Evolutionary conservation across 352 stramenopile genomes (phyloP).

Genomic region (Phytopythium litorale): DNA sequence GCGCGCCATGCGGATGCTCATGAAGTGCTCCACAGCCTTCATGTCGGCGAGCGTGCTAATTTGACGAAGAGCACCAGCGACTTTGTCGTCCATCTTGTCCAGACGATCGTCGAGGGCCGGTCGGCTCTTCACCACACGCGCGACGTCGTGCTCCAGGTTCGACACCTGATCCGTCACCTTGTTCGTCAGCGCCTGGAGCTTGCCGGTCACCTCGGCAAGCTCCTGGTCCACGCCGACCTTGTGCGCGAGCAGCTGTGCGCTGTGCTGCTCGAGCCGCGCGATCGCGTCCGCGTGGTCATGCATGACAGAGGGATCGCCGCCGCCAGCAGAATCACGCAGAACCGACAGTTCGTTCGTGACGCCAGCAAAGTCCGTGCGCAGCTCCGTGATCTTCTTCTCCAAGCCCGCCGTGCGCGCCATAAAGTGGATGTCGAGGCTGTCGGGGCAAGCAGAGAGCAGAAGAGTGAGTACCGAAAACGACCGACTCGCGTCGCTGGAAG

Average conservation of each 20-base stretch:
- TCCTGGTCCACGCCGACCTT: conserved; percentile 65
- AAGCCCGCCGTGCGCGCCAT: conserved; percentile 40
- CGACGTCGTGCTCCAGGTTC: conserved; percentile 57
- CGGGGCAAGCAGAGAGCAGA: background rate
- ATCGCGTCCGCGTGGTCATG: conserved; percentile 52
- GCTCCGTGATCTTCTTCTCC: conserved; percentile 64
- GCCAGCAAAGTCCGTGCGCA: conserved; percentile 54
- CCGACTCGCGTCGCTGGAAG: background rate
- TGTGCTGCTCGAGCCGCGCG: conserved; percentile 68
- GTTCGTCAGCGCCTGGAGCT: conserved; percentile 48
- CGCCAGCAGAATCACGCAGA: conserved; percentile 40
- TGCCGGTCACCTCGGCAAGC: conserved; percentile 46
- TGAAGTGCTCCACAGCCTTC: conserved; percentile 59
- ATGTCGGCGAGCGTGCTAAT: conserved; percentile 49
- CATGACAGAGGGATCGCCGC: conserved; percentile 16
- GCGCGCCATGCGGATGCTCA: conserved; percentile 61
- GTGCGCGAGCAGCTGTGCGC: conserved; percentile 51
- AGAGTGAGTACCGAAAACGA: background rate
- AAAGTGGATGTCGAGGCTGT: conserved; percentile 61
- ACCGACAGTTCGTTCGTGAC: conserved; percentile 49
- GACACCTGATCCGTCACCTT: conserved; percentile 50
- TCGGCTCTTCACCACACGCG: conserved; percentile 36
- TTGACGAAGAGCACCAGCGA: conserved; percentile 48
- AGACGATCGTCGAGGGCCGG: conserved; percentile 57
- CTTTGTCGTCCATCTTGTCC: conserved; percentile 48